Evolutionary conservation across 192 early-diverging fungal genomes (phyloP), one percentile per base, ranked within the genome.

Genomic region (Mortierella alpina): DNA sequence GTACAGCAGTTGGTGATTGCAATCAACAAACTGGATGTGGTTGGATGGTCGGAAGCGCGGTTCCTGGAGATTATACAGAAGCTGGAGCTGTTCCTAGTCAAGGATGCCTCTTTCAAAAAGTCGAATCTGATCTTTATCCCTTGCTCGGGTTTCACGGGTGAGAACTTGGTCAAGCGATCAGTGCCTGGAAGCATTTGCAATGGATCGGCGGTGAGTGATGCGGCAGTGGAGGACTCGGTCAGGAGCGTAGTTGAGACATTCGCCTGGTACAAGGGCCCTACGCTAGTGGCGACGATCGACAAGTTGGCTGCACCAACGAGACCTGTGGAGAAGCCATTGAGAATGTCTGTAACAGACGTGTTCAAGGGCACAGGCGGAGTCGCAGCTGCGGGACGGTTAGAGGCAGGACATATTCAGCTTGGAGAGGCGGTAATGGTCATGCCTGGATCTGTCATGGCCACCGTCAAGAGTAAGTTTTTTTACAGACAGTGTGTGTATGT

Each of bases 21-120:
- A 0, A 88, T 99, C 18, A 99, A 99, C 86, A 99, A 99, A 82
- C 71, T 99, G 64, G 98, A 99, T 74, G 85, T 73, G 52, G 94
- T 95, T n/a, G 86, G 84, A 18, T 99, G 98, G 98, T 86, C 86
- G 14, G 66, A 97, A 75, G 78, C 63, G 13, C 89, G 97, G 18
- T 99, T 91, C 84, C 72, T 87, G 14, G 93, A 96, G 59, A 95
- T 99, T 72, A 63, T 71, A 0, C 51, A 68, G 5, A 91, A 93
- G 73, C 82, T 99, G 47, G 67, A 82, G 18, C 54, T 76, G 8
- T 99, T 97, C 60, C 81, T 98, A 65, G 69, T 82, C 31, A 80
- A 72, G 54, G 89, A 92, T 51, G 92, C 90, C n/a, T 95, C 96
- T 15, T 99, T 96, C 84, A 82, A 84, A 49, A 92, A 90, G 59